Percentiles rank a stretch among this genome's conserved stretches.
Evolutionary conservation across 1,284 basidiomycete genomes (phyloP).

Genomic region (Ceratobasidium sp.): DNA sequence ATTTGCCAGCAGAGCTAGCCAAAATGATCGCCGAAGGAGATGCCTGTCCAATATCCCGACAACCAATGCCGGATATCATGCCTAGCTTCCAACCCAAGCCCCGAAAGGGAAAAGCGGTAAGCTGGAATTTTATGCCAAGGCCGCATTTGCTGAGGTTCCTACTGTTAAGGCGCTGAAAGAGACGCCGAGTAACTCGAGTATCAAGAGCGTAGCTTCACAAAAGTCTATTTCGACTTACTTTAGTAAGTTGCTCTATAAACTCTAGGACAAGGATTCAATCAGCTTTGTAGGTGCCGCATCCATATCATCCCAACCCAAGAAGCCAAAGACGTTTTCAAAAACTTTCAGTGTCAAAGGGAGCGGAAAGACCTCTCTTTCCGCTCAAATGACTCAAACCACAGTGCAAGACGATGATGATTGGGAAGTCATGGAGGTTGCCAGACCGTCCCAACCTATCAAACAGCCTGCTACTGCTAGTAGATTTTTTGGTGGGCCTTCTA

Average conservation of each 20-base stretch:
- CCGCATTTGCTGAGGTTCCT: conserved; percentile 48
- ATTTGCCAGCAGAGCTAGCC: conserved; percentile 47
- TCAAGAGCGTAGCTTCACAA: conserved; percentile 44
- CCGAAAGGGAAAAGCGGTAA: conserved; percentile 47
- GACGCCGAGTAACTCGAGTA: conserved; percentile 59
- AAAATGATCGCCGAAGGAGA: conserved; percentile 76
- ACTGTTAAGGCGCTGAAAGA: conserved; percentile 59
- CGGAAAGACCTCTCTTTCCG: conserved; percentile 23
- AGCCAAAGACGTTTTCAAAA: neutral
- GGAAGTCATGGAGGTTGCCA: conserved; percentile 32
- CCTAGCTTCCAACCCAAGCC: conserved; percentile 67
- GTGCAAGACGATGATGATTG: conserved; percentile 34
- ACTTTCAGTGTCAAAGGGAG: conserved; percentile 29
- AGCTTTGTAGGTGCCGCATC: conserved; percentile 29
- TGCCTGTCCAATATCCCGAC: conserved; percentile 75
- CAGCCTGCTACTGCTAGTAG: conserved; percentile 27
- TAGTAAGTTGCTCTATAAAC: neutral
- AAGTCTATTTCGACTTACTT: conserved; percentile 39
- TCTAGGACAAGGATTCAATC: conserved; percentile 36
- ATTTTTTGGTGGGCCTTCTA: conserved; percentile 34
- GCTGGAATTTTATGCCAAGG: conserved; percentile 49
- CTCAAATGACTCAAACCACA: conserved; percentile 12
- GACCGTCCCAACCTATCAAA: conserved; percentile 4
- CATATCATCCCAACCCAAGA: conserved; percentile 43
- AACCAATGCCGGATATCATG: conserved; percentile 82